phyloP scores from a whole-genome alignment of 2,329 filamentous ascomycete species.

The Cordyceps farinosa region DNA sequence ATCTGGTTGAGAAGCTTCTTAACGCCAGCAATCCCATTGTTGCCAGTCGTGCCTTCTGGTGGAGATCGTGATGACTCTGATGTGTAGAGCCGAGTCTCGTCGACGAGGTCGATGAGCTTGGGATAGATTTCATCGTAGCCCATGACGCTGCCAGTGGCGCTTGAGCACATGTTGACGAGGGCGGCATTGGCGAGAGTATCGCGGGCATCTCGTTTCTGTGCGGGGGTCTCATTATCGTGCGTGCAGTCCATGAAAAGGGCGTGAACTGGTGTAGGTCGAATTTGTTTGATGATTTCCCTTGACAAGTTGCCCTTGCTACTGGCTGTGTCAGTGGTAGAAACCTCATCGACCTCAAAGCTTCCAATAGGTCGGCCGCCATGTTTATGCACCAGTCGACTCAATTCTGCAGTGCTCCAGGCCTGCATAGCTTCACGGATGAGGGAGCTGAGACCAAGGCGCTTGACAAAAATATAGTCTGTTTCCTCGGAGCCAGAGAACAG shows the following conservation, averaged over 20 bases:
- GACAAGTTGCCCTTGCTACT: conserved; percentile 35
- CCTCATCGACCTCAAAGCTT: conserved; percentile 92
- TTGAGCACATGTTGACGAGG: conserved; percentile 92
- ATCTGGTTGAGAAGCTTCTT: conserved; percentile 94
- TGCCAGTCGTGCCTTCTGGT: conserved; percentile 60
- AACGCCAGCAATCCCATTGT: conserved; percentile 81
- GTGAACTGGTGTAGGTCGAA: conserved; percentile 85
- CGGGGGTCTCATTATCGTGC: conserved; percentile 94
- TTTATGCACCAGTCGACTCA: conserved; percentile 87
- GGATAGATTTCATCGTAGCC: conserved; percentile 98
- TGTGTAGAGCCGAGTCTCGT: conserved; percentile 79
- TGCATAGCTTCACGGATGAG: conserved; percentile 98
- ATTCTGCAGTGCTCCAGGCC: conserved; percentile 89
- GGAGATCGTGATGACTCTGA: conserved; percentile 65
- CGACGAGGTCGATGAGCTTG: conserved; percentile 85
- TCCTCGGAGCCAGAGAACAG: conserved; percentile 94
- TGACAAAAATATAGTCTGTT: conserved; percentile 94
- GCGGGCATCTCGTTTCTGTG: conserved; percentile 89
- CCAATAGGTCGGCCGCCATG: conserved; percentile 93
- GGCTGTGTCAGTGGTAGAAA: conserved; percentile 54
- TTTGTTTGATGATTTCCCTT: conserved; percentile 69
- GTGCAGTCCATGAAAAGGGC: conserved; percentile 99
- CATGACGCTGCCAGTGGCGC: conserved; percentile 92
- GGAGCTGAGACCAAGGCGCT: conserved; percentile 83
- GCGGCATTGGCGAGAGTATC: conserved; percentile 94